These are phyloP conservation scores for Wickerhamomyces sp. DNA, from an alignment of 1,139 yeast species.

Conservation along the genomic window DNA sequence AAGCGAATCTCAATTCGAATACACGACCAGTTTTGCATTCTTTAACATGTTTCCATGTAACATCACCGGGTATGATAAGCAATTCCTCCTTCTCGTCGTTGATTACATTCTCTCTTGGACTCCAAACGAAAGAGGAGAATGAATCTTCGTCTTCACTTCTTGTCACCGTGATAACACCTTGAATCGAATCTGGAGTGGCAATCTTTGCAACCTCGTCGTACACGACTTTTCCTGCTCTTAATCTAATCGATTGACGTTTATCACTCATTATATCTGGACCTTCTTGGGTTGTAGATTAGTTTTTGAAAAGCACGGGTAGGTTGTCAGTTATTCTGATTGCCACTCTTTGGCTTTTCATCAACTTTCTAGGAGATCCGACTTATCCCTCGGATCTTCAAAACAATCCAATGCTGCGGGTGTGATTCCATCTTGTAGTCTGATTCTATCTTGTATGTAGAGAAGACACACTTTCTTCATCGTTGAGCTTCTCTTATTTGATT, in stretches of 20 bases:
- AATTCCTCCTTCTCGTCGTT: slow-evolving; percentile 57
- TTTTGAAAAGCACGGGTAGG: too few species aligned
- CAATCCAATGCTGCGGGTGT: too few species aligned
- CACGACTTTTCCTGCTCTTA: slow-evolving; percentile 84
- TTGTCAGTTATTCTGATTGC: too few species aligned
- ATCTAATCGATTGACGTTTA: slow-evolving; percentile 31
- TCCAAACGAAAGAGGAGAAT: slow-evolving; percentile 58
- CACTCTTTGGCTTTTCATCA: too few species aligned
- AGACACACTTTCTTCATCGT: background rate
- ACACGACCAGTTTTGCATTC: slow-evolving; percentile 84
- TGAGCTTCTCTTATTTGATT: background rate
- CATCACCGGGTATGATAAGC: slow-evolving; percentile 89
- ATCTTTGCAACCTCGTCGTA: slow-evolving; percentile 64
- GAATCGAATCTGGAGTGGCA: slow-evolving; percentile 73
- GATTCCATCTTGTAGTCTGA: too few species aligned
- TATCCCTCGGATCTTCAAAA: too few species aligned
- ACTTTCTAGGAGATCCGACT: too few species aligned
- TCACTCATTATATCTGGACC: background rate
- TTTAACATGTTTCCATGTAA: slow-evolving; percentile 69
- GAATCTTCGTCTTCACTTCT: slow-evolving; percentile 44
- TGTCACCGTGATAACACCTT: slow-evolving; percentile 66
- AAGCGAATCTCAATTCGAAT: slow-evolving; percentile 71
- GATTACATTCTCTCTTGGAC: slow-evolving; percentile 40
- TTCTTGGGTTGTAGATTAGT: background rate
- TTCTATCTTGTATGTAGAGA: too few species aligned